Evolutionary conservation across 495 filamentous ascomycete species (phyloP).

Genomic region (Penicillium lagena): DNA sequence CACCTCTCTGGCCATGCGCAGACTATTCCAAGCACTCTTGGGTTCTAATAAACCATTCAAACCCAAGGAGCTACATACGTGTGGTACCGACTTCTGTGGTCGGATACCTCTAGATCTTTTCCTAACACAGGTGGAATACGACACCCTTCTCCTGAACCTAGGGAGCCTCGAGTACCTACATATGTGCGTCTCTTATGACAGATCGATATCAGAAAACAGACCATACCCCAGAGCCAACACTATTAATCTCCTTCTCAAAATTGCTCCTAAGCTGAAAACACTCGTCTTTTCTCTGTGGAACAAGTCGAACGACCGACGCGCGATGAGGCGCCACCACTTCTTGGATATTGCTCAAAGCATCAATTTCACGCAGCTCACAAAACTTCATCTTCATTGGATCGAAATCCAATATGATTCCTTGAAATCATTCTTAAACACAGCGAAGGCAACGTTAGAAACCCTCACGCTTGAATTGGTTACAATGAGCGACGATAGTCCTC

Average conservation of each 20-base stretch:
- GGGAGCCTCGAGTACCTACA: slow-evolving; percentile 4
- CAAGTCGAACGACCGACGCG: slow-evolving; percentile 3
- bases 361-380: slow-evolving; percentile 6
- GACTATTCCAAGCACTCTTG: slow-evolving; percentile 5
- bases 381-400: slow-evolving; percentile 5
- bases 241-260: too few species aligned
- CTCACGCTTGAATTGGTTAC: slow-evolving; percentile 6
- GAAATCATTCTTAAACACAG: slow-evolving; percentile 3
- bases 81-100: slow-evolving; percentile 4
- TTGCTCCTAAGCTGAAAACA: slow-evolving; percentile 7
- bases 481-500: background rate
- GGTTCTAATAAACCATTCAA: slow-evolving; percentile 1
- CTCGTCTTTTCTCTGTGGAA: slow-evolving; percentile 2
- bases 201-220: slow-evolving; percentile 1
- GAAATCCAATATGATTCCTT: slow-evolving; percentile 7
- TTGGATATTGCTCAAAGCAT: background rate
- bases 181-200: slow-evolving; percentile 8
- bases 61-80: slow-evolving; percentile 4
- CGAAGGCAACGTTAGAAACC: slow-evolving; percentile 3
- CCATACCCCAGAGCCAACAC: too few species aligned
- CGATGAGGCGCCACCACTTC: background rate
- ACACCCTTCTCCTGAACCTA: slow-evolving; percentile 5
- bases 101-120: slow-evolving; percentile 4
- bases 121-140: slow-evolving; percentile 4
- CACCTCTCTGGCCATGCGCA: slow-evolving; percentile 5